These are phyloP conservation scores for Corrigiola litoralis DNA, from an alignment of 179 eudicot genomes.

Conservation along the genomic window DNA sequence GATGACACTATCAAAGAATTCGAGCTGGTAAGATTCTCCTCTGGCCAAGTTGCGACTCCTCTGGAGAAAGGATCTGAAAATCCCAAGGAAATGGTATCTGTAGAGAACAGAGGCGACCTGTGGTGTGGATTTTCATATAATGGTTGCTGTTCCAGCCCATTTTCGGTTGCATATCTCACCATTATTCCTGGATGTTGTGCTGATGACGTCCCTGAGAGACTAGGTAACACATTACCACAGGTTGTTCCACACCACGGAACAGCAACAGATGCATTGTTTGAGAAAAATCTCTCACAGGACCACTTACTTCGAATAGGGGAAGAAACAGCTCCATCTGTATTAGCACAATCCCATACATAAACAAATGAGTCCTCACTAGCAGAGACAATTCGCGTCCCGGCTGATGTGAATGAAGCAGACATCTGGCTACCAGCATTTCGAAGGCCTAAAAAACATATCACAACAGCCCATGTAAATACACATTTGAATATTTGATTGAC, in stretches of 20 bases:
- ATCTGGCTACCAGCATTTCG: conserved; percentile 54
- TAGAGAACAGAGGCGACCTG: conserved; percentile 32
- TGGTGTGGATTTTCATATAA: conserved; percentile 21
- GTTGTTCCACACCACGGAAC: conserved; percentile 73
- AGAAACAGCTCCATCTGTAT: conserved; percentile 23
- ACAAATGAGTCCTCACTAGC: conserved; percentile 65
- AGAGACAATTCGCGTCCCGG: conserved; percentile 63
- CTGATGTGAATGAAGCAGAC: conserved; percentile 72
- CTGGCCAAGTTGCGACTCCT: conserved; percentile 86
- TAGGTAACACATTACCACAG: conserved; percentile 18
- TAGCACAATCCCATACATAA: conserved; percentile 52
- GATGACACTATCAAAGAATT: conserved; percentile 39
- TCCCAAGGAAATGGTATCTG: conserved; percentile 39
- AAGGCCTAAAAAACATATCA: conserved; percentile 32
- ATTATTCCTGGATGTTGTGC: conserved; percentile 19
- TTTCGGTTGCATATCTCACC: conserved; percentile 27
- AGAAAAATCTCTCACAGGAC: conserved; percentile 61
- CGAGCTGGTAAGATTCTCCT: conserved; percentile 56
- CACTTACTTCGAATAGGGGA: conserved; percentile 30
- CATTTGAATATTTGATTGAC: too few relatives aligned
- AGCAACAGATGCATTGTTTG: conserved; percentile 59
- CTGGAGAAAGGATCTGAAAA: conserved; percentile 45
- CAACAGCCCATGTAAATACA: too few relatives aligned
- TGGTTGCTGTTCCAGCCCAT: conserved; percentile 10
- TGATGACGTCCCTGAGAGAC: conserved; percentile 19